Percentiles rank a stretch among this genome's conserved stretches.
phyloP scores from a whole-genome alignment of 2,329 filamentous ascomycete genomes.

The Helicocarpus griseus region DNA sequence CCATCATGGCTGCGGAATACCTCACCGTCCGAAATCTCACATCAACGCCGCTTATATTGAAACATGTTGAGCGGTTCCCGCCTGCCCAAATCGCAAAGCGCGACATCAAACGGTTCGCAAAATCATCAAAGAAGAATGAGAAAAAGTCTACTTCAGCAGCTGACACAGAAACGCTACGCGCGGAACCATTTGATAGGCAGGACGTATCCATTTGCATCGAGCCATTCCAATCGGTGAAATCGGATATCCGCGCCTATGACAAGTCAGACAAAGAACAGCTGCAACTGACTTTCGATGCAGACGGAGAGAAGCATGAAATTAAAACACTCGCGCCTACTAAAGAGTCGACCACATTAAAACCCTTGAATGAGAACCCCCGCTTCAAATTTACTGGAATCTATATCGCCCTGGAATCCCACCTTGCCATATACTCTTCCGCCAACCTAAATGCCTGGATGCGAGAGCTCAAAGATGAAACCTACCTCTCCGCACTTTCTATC shows the following conservation, averaged over 20 bases:
- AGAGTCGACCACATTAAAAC: slow-evolving; percentile 52
- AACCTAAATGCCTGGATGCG: slow-evolving; percentile 72
- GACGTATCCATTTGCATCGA: slow-evolving; percentile 55
- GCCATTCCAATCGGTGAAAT: slow-evolving; percentile 57
- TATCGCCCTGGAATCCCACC: slow-evolving; percentile 43
- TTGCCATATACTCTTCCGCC: slow-evolving; percentile 60
- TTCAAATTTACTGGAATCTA: slow-evolving; percentile 58
- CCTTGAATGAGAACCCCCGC: slow-evolving; percentile 43
- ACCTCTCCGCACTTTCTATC: slow-evolving; percentile 73
- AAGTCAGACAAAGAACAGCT: slow-evolving; percentile 54
- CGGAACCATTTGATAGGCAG: slow-evolving; percentile 51
- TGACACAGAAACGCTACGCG: slow-evolving; percentile 38
- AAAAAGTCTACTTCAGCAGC: slow-evolving; percentile 36
- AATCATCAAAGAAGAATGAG: slow-evolving; percentile 32
- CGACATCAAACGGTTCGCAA: slow-evolving; percentile 35
- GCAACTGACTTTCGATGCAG: slow-evolving; percentile 61
- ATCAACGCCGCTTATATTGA: slow-evolving; percentile 60
- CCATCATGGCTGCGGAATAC: slow-evolving; percentile 10
- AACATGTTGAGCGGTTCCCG: slow-evolving; percentile 63
- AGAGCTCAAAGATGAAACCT: slow-evolving; percentile 58
- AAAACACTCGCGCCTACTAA: slow-evolving; percentile 57
- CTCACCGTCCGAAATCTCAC: slow-evolving; percentile 79
- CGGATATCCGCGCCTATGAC: slow-evolving; percentile 52
- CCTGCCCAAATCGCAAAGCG: slow-evolving; percentile 34
- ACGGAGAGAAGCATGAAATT: slow-evolving; percentile 57